These are phyloP conservation scores for Mallotus nudiflorus DNA, from an alignment of 345 rosid genomes.

Conservation along the genomic window DNA sequence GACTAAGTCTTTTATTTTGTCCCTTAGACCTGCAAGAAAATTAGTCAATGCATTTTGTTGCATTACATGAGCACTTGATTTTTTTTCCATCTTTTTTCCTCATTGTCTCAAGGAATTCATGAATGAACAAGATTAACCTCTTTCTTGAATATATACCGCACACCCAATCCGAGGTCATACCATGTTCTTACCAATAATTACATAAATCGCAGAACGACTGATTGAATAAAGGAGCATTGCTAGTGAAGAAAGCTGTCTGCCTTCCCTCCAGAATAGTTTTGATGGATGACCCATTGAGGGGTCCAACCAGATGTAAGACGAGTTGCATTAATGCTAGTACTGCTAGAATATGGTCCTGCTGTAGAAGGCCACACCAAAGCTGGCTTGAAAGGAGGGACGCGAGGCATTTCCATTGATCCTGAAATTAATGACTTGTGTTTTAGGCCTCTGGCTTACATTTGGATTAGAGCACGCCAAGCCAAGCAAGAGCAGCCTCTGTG, in stretches of 20 bases:
- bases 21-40: too few relatives aligned
- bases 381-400: conserved; percentile 49
- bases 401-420: conserved; percentile 38
- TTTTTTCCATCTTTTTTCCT: too few relatives aligned
- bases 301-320: conserved; percentile 46
- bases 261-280: conserved; percentile 20
- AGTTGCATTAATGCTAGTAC: conserved; percentile 23
- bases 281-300: conserved; percentile 27
- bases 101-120: background rate
- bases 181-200: background rate
- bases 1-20: too few relatives aligned
- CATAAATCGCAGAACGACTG: background rate
- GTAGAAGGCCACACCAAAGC: conserved; percentile 50
- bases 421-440: conserved; percentile 39
- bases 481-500: conserved; percentile 42
- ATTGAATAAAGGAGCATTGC: background rate
- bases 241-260: conserved; percentile 28
- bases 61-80: too few relatives aligned
- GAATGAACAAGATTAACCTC: background rate
- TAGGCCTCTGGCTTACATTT: conserved; percentile 50
- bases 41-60: too few relatives aligned
- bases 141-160: too few relatives aligned
- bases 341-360: conserved; percentile 19
- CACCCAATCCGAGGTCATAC: background rate
- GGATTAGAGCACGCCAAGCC: conserved; percentile 56